A percentile compares a stretch with the other conserved stretches of the same genome.
These are phyloP conservation scores for Hyphodiscus hymeniophilus DNA, from an alignment of 495 filamentous ascomycete genomes.

Conservation along the genomic window DNA sequence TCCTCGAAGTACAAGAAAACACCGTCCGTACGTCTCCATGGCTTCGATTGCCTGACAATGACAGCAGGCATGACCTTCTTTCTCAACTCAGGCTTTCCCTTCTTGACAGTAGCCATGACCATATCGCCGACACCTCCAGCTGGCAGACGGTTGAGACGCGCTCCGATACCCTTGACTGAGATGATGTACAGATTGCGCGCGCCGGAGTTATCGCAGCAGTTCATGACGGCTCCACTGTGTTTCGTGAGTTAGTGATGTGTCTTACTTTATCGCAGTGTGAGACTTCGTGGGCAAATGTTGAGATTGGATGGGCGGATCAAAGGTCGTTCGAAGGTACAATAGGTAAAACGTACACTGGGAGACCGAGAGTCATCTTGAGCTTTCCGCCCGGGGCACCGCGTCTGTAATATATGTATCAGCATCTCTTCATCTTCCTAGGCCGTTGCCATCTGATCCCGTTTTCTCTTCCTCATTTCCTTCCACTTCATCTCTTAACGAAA, in stretches of 20 bases:
- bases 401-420: slow-evolving; percentile 30
- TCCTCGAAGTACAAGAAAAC: slow-evolving; percentile 99
- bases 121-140: slow-evolving; percentile 98
- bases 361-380: slow-evolving; percentile 99
- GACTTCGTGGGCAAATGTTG: background rate
- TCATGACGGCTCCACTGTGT: slow-evolving; percentile 85
- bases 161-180: slow-evolving; percentile 98
- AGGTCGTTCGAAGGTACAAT: background rate
- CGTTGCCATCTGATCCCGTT: background rate
- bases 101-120: slow-evolving; percentile 99
- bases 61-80: slow-evolving; percentile 99
- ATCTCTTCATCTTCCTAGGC: background rate
- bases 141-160: slow-evolving; percentile 94
- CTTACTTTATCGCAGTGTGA: background rate
- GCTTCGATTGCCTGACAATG: slow-evolving; percentile 96
- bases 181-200: slow-evolving; percentile 99
- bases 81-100: slow-evolving; percentile 97
- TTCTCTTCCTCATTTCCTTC: background rate
- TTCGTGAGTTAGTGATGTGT: background rate
- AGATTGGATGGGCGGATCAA: background rate
- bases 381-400: slow-evolving; percentile 98
- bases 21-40: slow-evolving; percentile 95
- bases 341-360: slow-evolving; percentile 77
- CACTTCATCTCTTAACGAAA: background rate
- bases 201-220: slow-evolving; percentile 97